phyloP scores from a whole-genome alignment of 257 asterid species.

The Cruciata laevipes region DNA sequence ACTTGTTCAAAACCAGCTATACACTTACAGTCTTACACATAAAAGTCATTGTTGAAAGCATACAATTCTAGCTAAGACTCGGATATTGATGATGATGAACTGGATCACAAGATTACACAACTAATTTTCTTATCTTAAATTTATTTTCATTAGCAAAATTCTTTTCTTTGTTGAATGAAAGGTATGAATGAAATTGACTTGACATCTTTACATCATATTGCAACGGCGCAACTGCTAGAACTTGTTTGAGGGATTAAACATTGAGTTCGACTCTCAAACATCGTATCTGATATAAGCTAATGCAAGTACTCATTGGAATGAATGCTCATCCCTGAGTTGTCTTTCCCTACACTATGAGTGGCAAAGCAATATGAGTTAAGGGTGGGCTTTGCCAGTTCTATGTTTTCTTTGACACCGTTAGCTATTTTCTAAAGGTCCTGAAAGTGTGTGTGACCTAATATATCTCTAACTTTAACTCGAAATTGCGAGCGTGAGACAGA shows the following conservation, averaged over 20 bases:
- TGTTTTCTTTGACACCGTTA: not conserved
- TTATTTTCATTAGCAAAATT: not conserved
- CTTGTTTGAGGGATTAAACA: not conserved
- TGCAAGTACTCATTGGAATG: not conserved
- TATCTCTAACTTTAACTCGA: not conserved
- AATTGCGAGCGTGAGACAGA: not conserved
- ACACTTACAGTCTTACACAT: too few species aligned
- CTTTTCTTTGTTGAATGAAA: constrained; percentile 60
- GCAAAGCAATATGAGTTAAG: too few species aligned
- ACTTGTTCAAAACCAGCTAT: not conserved
- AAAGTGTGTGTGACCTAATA: not conserved
- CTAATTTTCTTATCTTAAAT: not conserved
- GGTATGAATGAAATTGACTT: constrained; percentile 36
- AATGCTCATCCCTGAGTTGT: too few species aligned
- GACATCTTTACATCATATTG: not conserved
- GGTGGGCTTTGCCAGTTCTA: too few species aligned
- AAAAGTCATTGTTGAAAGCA: not conserved
- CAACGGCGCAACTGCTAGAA: not conserved
- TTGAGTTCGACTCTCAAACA: not conserved
- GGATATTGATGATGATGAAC: not conserved
- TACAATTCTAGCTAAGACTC: not conserved
- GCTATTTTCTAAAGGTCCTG: not conserved
- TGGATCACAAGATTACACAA: not conserved
- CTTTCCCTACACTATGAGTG: too few species aligned
- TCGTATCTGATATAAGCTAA: not conserved